phyloP scores from a whole-genome alignment of 2,329 filamentous ascomycete genomes.

The Phoma sp. region DNA sequence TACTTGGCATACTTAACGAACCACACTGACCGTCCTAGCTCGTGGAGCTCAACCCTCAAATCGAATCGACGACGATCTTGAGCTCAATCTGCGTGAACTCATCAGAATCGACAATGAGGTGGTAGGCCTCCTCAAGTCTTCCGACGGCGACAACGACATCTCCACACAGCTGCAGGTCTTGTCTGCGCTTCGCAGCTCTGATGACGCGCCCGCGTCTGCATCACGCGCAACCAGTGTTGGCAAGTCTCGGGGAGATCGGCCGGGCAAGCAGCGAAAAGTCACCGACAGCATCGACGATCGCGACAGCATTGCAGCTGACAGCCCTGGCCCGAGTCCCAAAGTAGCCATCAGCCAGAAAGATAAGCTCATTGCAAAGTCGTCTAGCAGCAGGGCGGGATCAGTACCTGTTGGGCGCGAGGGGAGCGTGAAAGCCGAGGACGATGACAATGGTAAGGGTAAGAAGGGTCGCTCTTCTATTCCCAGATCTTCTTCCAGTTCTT shows the following conservation, averaged over 20 bases:
- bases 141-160: constrained; percentile 50
- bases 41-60: constrained; percentile 46
- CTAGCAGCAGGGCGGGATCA: constrained; percentile 49
- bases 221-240: constrained; percentile 47
- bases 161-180: constrained; percentile 55
- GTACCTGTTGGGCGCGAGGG: constrained; percentile 56
- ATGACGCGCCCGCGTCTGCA: constrained; percentile 47
- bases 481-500: constrained; percentile 22
- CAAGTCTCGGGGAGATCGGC: constrained; percentile 47
- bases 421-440: constrained; percentile 60
- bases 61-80: constrained; percentile 54
- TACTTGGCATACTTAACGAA: background rate
- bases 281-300: constrained; percentile 48
- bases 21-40: constrained; percentile 28
- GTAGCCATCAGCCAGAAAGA: constrained; percentile 43
- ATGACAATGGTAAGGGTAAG: constrained; percentile 54
- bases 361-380: constrained; percentile 49
- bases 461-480: constrained; percentile 38
- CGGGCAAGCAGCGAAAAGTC: constrained; percentile 43
- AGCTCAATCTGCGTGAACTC: constrained; percentile 55
- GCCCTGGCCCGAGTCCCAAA: constrained; percentile 46
- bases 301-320: constrained; percentile 49
- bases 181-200: constrained; percentile 54
- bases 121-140: constrained; percentile 51
- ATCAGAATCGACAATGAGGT: constrained; percentile 57